Evolutionary conservation across 1,284 basidiomycete genomes (phyloP).

Genomic region (Cerioporus squamosus): DNA sequence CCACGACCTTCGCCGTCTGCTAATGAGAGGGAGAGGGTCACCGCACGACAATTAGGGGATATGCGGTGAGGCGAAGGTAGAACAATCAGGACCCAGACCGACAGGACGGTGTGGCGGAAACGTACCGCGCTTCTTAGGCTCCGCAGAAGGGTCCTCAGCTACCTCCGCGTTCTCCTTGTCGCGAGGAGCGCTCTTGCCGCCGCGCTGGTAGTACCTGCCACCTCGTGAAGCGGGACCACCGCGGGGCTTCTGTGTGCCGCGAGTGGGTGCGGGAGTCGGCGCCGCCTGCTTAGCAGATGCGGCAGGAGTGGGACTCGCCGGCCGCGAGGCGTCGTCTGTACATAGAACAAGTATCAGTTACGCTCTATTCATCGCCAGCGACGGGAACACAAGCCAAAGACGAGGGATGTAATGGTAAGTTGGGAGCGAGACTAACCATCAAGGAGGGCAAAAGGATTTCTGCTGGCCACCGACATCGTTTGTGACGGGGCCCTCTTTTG

Average conservation of each 20-base stretch:
- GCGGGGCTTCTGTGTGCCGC: conserved; percentile 43
- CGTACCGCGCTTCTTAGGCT: conserved; percentile 59
- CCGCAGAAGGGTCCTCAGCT: conserved; percentile 49
- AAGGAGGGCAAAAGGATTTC: conserved; percentile 81
- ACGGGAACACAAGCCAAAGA: no score
- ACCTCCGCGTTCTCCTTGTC: conserved; percentile 39
- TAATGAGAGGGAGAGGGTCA: not conserved
- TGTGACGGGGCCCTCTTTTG: conserved; percentile 60
- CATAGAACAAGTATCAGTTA: conserved; percentile 2
- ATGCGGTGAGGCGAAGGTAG: not conserved
- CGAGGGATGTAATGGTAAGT: not conserved
- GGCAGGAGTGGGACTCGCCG: conserved; percentile 44
- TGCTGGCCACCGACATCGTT: conserved; percentile 86
- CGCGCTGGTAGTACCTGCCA: conserved; percentile 76
- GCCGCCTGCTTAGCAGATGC: conserved; percentile 39
- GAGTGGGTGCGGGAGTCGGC: conserved; percentile 44
- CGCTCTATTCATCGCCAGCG: not conserved
- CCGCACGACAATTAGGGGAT: conserved; percentile 11
- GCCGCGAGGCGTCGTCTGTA: conserved; percentile 46
- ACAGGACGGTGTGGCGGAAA: conserved; percentile 9
- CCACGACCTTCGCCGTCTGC: conserved; percentile 55
- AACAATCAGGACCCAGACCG: conserved; percentile 8
- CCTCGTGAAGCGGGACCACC: conserved; percentile 72
- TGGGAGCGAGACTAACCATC: conserved; percentile 54
- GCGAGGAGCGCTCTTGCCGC: conserved; percentile 50